phyloP scores from a whole-genome alignment of 208 protist species.

The Balamuthia mandrillaris region DNA sequence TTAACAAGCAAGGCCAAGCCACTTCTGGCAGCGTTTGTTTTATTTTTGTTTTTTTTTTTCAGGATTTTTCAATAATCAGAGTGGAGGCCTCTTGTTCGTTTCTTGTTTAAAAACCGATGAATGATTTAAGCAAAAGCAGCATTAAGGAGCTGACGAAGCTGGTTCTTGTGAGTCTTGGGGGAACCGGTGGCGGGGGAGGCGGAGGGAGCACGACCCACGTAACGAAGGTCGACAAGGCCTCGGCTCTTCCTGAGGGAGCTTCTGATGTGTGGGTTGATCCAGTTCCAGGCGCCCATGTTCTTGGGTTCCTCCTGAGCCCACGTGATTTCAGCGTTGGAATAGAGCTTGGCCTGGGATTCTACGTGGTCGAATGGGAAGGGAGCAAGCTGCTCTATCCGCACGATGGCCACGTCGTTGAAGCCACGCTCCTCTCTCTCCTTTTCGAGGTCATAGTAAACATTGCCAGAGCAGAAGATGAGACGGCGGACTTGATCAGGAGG shows the following conservation, averaged over 20 bases:
- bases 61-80: too few species aligned
- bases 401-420: constrained; percentile 53
- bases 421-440: constrained; percentile 66
- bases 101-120: too few species aligned
- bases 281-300: constrained; percentile 91
- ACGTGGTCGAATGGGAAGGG: constrained; percentile 95
- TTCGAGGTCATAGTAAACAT: constrained; percentile 92
- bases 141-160: constrained; percentile 34
- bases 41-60: too few species aligned
- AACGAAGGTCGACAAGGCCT: not conserved
- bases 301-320: constrained; percentile 97
- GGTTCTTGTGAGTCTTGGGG: constrained; percentile 45
- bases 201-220: constrained; percentile 36
- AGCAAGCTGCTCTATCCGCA: constrained; percentile 82
- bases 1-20: too few species aligned
- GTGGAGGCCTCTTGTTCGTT: too few species aligned
- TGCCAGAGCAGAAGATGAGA: constrained; percentile 92
- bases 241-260: not conserved
- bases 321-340: constrained; percentile 53
- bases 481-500: constrained; percentile 71
- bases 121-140: not conserved
- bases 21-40: too few species aligned
- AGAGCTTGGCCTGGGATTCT: constrained; percentile 73
- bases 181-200: constrained; percentile 57
- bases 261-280: constrained; percentile 63